Evolutionary conservation across 2,329 filamentous ascomycete species (phyloP).

Genomic region (Raffaelea ambrosiae): DNA sequence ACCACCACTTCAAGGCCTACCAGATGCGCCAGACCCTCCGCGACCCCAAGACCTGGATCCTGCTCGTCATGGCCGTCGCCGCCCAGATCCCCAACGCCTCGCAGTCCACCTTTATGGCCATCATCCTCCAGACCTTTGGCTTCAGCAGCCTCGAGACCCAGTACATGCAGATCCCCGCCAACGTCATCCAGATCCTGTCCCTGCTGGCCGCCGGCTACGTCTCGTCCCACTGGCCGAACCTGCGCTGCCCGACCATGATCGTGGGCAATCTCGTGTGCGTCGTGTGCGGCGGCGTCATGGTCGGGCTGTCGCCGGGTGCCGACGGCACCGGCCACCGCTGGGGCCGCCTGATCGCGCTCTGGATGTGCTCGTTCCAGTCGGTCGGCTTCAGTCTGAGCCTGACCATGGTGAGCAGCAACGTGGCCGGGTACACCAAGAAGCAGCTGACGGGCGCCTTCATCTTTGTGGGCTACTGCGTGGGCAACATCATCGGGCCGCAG

Average conservation of each 20-base stretch:
- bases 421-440: conserved; percentile 48
- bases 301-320: conserved; percentile 36
- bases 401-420: conserved; percentile 43
- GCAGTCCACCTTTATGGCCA: conserved; percentile 21
- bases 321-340: conserved; percentile 28
- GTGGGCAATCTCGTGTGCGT: conserved; percentile 47
- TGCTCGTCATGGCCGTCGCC: conserved; percentile 32
- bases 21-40: conserved; percentile 18
- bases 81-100: conserved; percentile 26
- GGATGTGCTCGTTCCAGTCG: conserved; percentile 28
- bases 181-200: conserved; percentile 46
- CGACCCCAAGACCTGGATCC: conserved; percentile 53
- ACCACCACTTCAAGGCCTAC: conserved; percentile 15
- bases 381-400: conserved; percentile 40
- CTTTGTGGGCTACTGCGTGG: conserved; percentile 45
- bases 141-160: conserved; percentile 18
- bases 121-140: conserved; percentile 24
- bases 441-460: conserved; percentile 40
- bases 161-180: conserved; percentile 47
- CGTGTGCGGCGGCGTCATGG: conserved; percentile 40
- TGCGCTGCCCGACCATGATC: conserved; percentile 46
- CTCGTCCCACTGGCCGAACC: conserved; percentile 42
- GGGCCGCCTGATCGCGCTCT: conserved; percentile 47
- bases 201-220: conserved; percentile 41
- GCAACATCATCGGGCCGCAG: conserved; percentile 45